Evolutionary conservation across 495 filamentous ascomycete genomes (phyloP), one percentile per base, ranked within the genome.

Genomic region (Aspergillus incahuasiensis): DNA sequence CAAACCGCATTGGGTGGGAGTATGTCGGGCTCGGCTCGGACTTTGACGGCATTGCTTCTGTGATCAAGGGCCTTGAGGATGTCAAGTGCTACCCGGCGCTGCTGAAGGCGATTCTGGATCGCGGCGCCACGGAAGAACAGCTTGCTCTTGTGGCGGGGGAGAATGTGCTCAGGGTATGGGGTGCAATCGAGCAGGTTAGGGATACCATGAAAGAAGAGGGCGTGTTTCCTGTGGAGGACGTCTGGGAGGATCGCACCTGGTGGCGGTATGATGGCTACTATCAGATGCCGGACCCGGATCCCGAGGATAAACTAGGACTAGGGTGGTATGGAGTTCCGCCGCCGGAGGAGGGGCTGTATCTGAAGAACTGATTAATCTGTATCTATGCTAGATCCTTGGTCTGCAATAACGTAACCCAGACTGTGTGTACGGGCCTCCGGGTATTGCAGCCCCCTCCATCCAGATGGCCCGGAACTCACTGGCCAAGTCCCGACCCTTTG

Each of bases 11-110:
- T 44, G 88, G 88, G 16, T 91, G 79, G 59, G 84, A 87, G 12
- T 77, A 91, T 68, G 88, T 91, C 16, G 88, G 88, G 0, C 60
- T 91, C 25, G 88, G 88, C 0, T 83, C 81, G 15, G 88, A 92
- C 67, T 91, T 85, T 60, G 88, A 90, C 57, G 88, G 88, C 21
- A 80, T 49, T 5, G 28, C 50, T 13, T 52, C 48, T 5, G 58
- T 62, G 0, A 66, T 73, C 0, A 60, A 52, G 13, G 79, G 78
- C 18, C 50, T 80, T 0, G 72, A 79, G 52, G 88, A 92, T 64
- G 90, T 94, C 20, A 79, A 80, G 43, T 86, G 85, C 63, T 91
- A 82, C 66, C 90, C 90, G 3, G 80, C 80, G 25, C 70, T 95
- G 20, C 76, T 94, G 0, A 83, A 79, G n/a, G 82, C 85, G 68